Base-by-base conservation (phyloP, 345 rosid genomes). In the Draba incana region DNA sequence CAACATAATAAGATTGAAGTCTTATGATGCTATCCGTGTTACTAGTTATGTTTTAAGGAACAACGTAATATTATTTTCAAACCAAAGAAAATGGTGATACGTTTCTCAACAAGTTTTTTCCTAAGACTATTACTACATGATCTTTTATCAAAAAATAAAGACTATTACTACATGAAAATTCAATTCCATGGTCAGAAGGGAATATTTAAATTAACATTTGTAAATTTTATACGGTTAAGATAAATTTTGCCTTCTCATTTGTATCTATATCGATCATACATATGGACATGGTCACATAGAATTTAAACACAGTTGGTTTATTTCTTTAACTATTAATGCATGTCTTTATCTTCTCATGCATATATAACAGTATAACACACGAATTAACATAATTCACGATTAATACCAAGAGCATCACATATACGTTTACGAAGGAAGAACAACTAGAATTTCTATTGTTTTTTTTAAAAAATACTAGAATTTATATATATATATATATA, bases 181-280 rank as follows among this genome's bases (percentile, higher is more conserved):
- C 59, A 27, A 59, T 59, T 58, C 44, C 43, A 49, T 38, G 51
- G 43, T 59, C 66, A 69, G 33, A 38, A 20, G 49, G 14, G 33
- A 49, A 69, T 39, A 49, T 48, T 24, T 57, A 57, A 3, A 20
- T 20, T 20, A 20, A 57, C 71, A 27, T 38, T 10, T 37, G 28
- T 30, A 15, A 48, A 47, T 48, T 28, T 14, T 49, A 30, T 4
- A 31, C 6, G 23, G 11, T 59, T 39, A 50, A 59, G 12, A 41
- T 15, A 5, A 25, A 27, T 1, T 30, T 16, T 59, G 7, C 53
- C 6, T 13, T 27, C n/a, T 27, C 0, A 23, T 10, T 10, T 10
- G 8, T 41, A 10, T 41, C 27, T 52, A 65, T 27, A 12, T 42
- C n/a, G n/a, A n/a, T n/a, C 3, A 28, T 6, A n/a, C 37, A 13